phyloP scores from a whole-genome alignment of 2,329 filamentous ascomycete genomes.

The Aspergillus floridensis region DNA sequence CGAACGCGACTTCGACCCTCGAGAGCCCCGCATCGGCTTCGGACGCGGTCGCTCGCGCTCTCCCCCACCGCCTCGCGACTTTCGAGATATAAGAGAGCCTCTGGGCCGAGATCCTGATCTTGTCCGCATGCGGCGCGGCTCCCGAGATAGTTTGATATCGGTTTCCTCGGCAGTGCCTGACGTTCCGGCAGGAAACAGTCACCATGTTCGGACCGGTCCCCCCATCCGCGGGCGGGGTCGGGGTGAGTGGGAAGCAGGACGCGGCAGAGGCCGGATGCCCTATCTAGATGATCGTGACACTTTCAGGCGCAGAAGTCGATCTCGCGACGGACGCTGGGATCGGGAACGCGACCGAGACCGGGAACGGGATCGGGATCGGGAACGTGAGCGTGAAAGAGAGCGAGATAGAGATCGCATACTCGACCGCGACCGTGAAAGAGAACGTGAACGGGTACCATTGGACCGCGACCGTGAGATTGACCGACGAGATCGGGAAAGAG shows the following conservation, averaged over 20 bases:
- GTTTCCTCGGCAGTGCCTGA: constrained; percentile 38
- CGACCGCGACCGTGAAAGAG: constrained; percentile 32
- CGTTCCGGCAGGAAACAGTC: constrained; percentile 33
- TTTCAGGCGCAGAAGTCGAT: constrained; percentile 45
- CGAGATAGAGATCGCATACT: constrained; percentile 29
- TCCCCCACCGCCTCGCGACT: constrained; percentile 39
- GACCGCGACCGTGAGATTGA: constrained; percentile 4
- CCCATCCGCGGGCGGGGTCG: constrained; percentile 43
- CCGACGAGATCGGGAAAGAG: constrained; percentile 36
- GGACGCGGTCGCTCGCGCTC: constrained; percentile 47
- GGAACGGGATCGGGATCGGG: constrained; percentile 37
- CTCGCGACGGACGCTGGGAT: constrained; percentile 44
- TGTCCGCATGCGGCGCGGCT: constrained; percentile 43
- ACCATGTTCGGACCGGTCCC: constrained; percentile 36
- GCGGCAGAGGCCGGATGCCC: constrained; percentile 41
- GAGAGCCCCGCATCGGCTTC: constrained; percentile 45
- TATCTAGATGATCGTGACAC: constrained; percentile 44
- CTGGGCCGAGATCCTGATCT: constrained; percentile 39
- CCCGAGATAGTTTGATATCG: constrained; percentile 43
- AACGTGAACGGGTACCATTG: constrained; percentile 19
- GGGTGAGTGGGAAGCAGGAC: constrained; percentile 45
- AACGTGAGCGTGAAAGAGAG: constrained; percentile 34
- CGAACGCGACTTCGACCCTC: constrained; percentile 47
- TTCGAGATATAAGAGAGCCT: constrained; percentile 39
- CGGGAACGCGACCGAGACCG: constrained; percentile 37